Evolutionary conservation across 78 protist genomes (phyloP), one percentile per base, ranked within the genome.

Genomic region (Corallochytrium limacisporum): DNA sequence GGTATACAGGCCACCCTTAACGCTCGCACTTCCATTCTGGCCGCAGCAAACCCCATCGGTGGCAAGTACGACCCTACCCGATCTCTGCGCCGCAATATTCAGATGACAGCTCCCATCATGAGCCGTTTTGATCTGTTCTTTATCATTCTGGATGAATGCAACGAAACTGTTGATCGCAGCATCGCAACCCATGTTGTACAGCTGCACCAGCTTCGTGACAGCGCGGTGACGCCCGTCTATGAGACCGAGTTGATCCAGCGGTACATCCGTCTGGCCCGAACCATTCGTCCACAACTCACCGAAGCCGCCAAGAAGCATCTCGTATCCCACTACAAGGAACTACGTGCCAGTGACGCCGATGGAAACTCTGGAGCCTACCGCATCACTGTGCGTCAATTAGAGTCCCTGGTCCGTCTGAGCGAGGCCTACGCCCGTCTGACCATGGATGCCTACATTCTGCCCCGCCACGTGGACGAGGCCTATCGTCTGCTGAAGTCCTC

Each of bases 101-200:
- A 67, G 43, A 85, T 97, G 57, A 77, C 91, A 2, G 62, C 94
- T 4, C 84, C 99, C n/a, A 78, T 97, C 46, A 88, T 97, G 98
- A 87, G 96, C 0, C 91, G 99, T 33, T 97, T 97, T 65, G 99
- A 97, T 57, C 84, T 97, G 48, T 93, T 95, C 79, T 97, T 93
- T 69, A 78, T 93, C 38, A 78, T 97, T 20, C 28, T 81, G n/a
- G 99, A 97, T 63, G 86, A 92, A 31, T 39, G 76, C 59, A 61
- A 91, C 48, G 88, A 73, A n/a, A 74, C 35, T 10, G 24, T 53
- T 6, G 99, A 97, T 69, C 33, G 12, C 43, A 46, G 69, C 72
- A 87, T 97, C 54, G 99, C 99, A 0, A n/a, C 65, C 13, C 97
- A 94, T 75, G 89, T 97, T 40, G 82, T 94, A 37, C 2, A 61